Evolutionary conservation across 2,329 filamentous ascomycete species (phyloP), one percentile per base, ranked within the genome.

Genomic region (Pestalotiopsis fici): DNA sequence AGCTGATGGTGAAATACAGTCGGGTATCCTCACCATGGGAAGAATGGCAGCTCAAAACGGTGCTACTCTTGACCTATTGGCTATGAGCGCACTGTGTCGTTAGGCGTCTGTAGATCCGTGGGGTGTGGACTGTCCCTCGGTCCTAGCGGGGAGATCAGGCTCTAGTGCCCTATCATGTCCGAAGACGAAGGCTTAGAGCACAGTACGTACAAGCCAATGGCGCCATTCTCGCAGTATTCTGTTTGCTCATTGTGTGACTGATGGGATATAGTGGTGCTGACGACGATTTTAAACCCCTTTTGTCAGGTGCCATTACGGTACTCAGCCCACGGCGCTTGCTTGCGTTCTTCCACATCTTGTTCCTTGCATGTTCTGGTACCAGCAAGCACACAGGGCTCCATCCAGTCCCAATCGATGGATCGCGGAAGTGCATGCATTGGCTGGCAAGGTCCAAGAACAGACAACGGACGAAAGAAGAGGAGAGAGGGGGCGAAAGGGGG

Each of bases 211-310:
- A 4, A 25, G 28, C 13, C 27, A 31, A 64, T 64, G 61, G 50
- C 50, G 39, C 61, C 39, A 64, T 64, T 54, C 31, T 15, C 54
- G 61, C 39, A 64, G 23, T 55, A 56, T 23, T 7, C 2, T 55
- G 27, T 43, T 43, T 55, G 27, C 25, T 39, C 39, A 15, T 64
- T 55, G 23, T 35, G 61, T 56, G 23, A 39, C 39, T 31, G 25
- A 27, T 55, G 11, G 15, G 13, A 50, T 27, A 50, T 23, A 65
- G 31, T 59, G 31, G 28, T 27, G 63, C 63, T 65, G 54, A 65
- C 63, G 63, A 65, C 63, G 21, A 43, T 27, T 21, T 27, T 50
- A 59, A 65, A 50, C 63, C 63, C 15, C 21, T 65, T 65, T 65
- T 65, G 63, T 65, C 54, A 65, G 63, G 63, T 65, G 54, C 7